phyloP scores from a whole-genome alignment of 306 rosid genomes.

The Sicyos baderoa region DNA sequence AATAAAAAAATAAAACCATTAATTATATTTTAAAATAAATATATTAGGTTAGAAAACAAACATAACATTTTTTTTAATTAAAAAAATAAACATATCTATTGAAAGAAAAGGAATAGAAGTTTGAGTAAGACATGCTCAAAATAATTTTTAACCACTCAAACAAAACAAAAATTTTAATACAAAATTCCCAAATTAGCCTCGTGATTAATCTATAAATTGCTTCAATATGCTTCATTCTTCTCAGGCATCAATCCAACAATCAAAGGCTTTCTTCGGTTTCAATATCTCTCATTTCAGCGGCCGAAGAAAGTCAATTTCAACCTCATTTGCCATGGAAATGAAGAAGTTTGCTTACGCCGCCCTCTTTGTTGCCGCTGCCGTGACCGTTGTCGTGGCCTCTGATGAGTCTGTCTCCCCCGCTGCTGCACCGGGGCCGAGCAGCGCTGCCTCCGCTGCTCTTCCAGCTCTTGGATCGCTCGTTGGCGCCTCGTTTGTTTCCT shows the following conservation, averaged over 20 bases:
- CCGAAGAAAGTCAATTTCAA: no score
- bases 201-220: conserved; percentile 16
- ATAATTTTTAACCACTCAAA: background rate
- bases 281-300: background rate
- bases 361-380: no score
- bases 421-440: conserved; percentile 25
- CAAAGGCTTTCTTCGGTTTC: background rate
- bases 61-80: no score
- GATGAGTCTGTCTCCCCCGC: background rate
- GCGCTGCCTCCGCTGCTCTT: conserved; percentile 14
- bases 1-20: no score
- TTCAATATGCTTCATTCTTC: background rate
- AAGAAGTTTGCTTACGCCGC: no score
- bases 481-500: conserved; percentile 27
- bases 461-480: conserved; percentile 19
- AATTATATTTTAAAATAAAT: no score
- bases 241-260: conserved; percentile 11
- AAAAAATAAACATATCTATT: no score
- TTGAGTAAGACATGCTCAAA: background rate
- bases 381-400: no score
- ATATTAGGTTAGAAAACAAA: no score
- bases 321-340: no score
- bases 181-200: background rate
- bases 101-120: no score
- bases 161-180: background rate